Evolutionary conservation across 768 basidiomycete species (phyloP).

Genomic region (Baorangia bicolor): DNA sequence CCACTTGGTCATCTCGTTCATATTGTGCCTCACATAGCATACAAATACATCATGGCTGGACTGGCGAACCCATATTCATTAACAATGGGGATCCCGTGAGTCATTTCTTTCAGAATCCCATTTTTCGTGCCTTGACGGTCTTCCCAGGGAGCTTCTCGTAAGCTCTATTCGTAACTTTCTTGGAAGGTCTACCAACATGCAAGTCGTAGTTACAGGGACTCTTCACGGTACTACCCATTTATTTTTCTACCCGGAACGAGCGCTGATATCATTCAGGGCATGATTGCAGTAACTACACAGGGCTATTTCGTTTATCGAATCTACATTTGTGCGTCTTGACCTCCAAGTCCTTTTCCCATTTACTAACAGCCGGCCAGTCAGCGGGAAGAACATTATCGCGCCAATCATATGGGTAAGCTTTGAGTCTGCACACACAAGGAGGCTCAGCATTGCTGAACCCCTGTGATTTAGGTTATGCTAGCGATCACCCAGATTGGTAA

Average conservation of each 20-base stretch:
- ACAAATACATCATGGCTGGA: constrained; percentile 5
- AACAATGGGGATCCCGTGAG: background rate
- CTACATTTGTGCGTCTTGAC: constrained; percentile 4
- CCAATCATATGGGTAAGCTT: constrained; percentile 16
- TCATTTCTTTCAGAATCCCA: background rate
- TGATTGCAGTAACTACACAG: constrained; percentile 4
- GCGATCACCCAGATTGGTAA: constrained; percentile 11
- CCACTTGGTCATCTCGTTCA: background rate
- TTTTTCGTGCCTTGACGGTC: background rate
- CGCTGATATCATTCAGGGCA: constrained; percentile 1
- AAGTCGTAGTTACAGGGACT: constrained; percentile 4
- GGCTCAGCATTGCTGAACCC: background rate
- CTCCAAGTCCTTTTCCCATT: background rate
- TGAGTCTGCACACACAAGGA: background rate
- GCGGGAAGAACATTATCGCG: background rate
- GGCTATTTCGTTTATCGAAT: constrained; percentile 15
- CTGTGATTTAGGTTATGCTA: background rate
- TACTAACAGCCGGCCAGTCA: constrained; percentile 1
- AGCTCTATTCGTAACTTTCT: background rate
- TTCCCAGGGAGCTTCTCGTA: constrained; percentile 7
- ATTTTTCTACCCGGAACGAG: background rate
- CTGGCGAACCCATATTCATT: background rate
- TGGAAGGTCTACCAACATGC: background rate
- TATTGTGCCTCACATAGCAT: background rate
- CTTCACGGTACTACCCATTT: background rate